Base-by-base conservation (phyloP, 2,329 filamentous ascomycete species). In the Fusarium citri region DNA sequence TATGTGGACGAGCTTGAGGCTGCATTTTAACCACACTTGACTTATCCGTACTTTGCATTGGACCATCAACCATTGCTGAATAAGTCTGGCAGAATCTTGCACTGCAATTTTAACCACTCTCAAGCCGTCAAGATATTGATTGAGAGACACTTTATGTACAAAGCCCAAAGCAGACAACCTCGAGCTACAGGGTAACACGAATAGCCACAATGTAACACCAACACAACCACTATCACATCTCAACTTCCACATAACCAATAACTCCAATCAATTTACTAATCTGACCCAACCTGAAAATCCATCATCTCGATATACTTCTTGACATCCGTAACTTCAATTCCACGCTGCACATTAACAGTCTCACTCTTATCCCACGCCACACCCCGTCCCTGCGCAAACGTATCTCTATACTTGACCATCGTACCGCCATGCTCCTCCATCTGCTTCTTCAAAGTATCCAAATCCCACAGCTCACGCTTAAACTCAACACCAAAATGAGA, bases 331-430 rank as follows among this genome's bases (percentile, higher is more conserved):
- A 85, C 77, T 2, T 76, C 50, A 26, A 90, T 84, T 0, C 82
- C 82, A 40, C 83, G 78, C 74, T 83, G 72, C 5, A 72, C 65
- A 76, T 91, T 91, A 67, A 88, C 81, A 10, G 87, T 90, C 65
- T 74, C 74, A 12, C 81, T 76, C 73, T 82, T 79, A 10, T 85
- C 82, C 90, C 90, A 92, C 41, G 83, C 83, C 8, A 91, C 85
- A 0, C 89, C 90, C 10, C 77, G 79, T 0, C 87, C 87, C 57
- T 85, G 80, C 2, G 84, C 88, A 80, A 92, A 92, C 0, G 89
- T 85, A 65, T 86, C 80, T 23, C 87, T 80, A 77, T 92, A 92
- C 78, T 87, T 91, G 70, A 83, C 82, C 73, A 90, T 80, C 4
- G 74, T 74, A 71, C 87, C 82, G 0, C 86, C 84, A 8, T 88